Evolutionary conservation across 805 yeast species (phyloP), one percentile per base, ranked within the genome.

Genomic region (Pachysolen tannophilus): DNA sequence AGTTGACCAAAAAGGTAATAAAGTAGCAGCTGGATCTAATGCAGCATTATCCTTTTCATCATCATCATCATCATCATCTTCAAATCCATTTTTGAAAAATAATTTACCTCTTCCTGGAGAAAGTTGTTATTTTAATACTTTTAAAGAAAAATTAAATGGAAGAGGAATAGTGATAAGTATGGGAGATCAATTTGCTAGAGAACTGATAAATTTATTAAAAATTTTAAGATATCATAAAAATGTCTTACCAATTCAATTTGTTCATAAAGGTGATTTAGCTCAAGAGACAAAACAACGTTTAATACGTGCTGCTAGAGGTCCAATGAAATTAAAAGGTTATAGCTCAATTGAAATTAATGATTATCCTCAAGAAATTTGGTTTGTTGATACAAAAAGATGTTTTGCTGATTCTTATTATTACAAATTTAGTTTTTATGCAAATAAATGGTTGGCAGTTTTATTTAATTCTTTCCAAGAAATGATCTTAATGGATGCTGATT

Each of bases 401-500:
- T 44, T 59, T 20, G 36, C 42, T 23, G 46, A 38, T 29, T 42
- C 39, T 27, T 58, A 49, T 39, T 46, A 45, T 35, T 37, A 40
- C 9, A 52, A 43, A 37, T 57, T 52, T 41, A 37, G 36, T 28
- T 43, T 48, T 20, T 58, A 52, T 45, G 56, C 60, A 15, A 57
- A 52, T 55, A 79, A 78, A 48, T 63, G 78, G 51, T 47, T 76
- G 21, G 82, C 84, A 1, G 61, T 69, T 19, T 41, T 74, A 18
- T 78, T 78, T 51, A 76, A 68, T 39, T 68, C 79, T 1, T 74
- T 69, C 47, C 75, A 71, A 44, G 78, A 74, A 38, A 65, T 63
- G 55, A 61, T 75, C 25, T 52, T 74, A 44, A 46, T 75, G 41
- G 80, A 75, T 53, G 71, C 79, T 2, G 79, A 73, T 47, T 53